phyloP scores from a whole-genome alignment of 148 eudicot genomes.

The Chenopodium formosanum region DNA sequence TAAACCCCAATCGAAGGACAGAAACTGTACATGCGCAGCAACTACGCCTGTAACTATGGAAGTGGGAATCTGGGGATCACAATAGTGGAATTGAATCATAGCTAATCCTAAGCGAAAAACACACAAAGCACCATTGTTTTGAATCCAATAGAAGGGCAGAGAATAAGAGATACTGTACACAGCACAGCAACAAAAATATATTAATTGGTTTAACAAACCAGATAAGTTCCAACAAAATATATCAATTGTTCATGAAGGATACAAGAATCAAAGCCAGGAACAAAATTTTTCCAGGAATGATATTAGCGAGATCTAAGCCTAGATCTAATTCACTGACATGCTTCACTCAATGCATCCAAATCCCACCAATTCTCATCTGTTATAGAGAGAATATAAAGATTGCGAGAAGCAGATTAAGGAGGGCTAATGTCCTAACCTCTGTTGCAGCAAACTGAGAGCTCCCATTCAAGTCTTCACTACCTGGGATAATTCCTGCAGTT shows the following conservation, averaged over 20 bases:
- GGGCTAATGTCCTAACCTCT: slow-evolving; percentile 15
- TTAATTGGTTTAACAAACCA: neutral
- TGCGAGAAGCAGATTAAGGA: slow-evolving; percentile 19
- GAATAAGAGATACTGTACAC: neutral
- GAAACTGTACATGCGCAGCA: neutral
- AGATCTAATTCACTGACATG: neutral
- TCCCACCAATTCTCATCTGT: neutral
- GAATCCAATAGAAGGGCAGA: neutral
- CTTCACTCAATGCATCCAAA: neutral
- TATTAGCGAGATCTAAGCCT: neutral
- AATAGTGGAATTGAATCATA: no score
- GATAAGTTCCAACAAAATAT: neutral
- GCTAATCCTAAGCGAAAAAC: neutral
- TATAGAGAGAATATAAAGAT: slow-evolving; percentile 14
- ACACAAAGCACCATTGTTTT: neutral
- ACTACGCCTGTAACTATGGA: no score
- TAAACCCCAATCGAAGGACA: neutral
- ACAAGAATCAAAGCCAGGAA: neutral
- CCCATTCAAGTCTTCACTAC: slow-evolving; percentile 24
- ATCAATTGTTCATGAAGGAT: neutral
- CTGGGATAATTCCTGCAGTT: slow-evolving; percentile 35
- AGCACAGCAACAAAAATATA: neutral
- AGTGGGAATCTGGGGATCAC: no score
- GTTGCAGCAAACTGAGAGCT: slow-evolving; percentile 1
- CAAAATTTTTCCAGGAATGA: slow-evolving; percentile 14